These are phyloP conservation scores for Phytophthora europaea DNA, from an alignment of 352 stramenopile genomes.

Conservation along the genomic window DNA sequence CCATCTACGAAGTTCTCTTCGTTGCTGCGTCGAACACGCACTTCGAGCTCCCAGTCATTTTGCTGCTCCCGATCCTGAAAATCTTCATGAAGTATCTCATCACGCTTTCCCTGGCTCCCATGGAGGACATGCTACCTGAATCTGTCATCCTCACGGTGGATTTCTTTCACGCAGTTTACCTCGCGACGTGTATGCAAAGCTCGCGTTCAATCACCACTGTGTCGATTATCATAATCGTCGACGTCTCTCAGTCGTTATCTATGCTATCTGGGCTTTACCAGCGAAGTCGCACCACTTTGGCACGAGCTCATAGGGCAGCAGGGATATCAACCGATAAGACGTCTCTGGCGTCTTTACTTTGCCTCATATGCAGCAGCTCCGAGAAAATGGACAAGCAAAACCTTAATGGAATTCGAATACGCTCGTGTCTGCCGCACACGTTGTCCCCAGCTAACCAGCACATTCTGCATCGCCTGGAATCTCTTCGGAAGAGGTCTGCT, in stretches of 20 bases:
- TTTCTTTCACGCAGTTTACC: conserved; percentile 34
- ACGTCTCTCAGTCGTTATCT: conserved; percentile 11
- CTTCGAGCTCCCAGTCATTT: conserved; percentile 22
- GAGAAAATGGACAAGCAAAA: conserved; percentile 18
- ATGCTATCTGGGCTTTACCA: conserved; percentile 17
- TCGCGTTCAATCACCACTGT: conserved; percentile 1
- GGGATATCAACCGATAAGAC: not conserved
- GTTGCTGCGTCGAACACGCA: conserved; percentile 1
- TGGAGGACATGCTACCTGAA: conserved; percentile 25
- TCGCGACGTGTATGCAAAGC: conserved; percentile 28
- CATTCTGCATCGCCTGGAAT: not conserved
- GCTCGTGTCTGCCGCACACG: conserved; percentile 11
- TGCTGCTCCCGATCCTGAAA: conserved; percentile 27
- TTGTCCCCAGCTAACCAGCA: not conserved
- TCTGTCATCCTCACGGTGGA: conserved; percentile 23
- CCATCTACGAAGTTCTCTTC: conserved; percentile 30
- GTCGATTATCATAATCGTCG: conserved; percentile 16
- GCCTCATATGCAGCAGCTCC: conserved; percentile 11
- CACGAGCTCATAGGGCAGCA: conserved; percentile 9
- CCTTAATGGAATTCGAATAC: conserved; percentile 6
- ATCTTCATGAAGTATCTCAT: conserved; percentile 25
- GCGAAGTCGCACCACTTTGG: conserved; percentile 12
- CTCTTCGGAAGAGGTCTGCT: not conserved
- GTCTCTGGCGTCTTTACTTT: conserved; percentile 9
- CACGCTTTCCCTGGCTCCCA: not conserved